Evolutionary conservation across 371 early-diverging fungal species (phyloP), one percentile per base, ranked within the genome.

Genomic region (Circinella umbellata): DNA sequence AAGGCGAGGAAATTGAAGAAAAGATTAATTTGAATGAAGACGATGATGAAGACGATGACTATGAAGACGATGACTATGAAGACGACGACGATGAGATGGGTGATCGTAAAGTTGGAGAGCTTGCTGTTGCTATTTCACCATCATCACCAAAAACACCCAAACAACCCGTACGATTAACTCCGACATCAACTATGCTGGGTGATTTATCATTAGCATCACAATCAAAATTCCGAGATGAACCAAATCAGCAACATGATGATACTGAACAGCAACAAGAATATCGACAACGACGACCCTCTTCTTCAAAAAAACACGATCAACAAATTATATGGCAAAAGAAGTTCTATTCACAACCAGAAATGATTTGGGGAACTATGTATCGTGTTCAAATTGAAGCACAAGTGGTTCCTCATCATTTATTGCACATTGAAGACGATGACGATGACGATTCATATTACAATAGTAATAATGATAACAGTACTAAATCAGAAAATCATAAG

Each of bases 311-410:
- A 15, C 48, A 39, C 27, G n/a, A 39, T 15, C 39, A 3, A 51
- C 42, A 54, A 1, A 59, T 46, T 13, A 68, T 64, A 15, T 74
- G 64, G 66, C 74, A 47, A 54, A 78, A 78, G 47, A 69, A 64
- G 1, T 74, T 81, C 35, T 81, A 80, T 67, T 80, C 82, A 4
- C 51, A 66, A 36, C 46, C 78, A 20, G 76, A 80, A 61, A 71
- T 69, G 1, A 73, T 84, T 17, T 65, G 80, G 3, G 82, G 82
- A 6, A 69, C 69, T 3, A 69, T 75, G 0, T 81, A 84, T 59
- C 76, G 82, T 15, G 57, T 84, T 4, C 77, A 73, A 35, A 70
- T 79, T 18, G 79, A 80, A 65, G 82, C 80, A 7, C 77, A 78
- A 48, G 74, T 73, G 0, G 69, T 83, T 48, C 77, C 79, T 1